Percentiles rank a stretch among this genome's conserved stretches.
Conservation (phyloP, 2,329 filamentous ascomycete species). For the Fusarium redolens region DNA sequence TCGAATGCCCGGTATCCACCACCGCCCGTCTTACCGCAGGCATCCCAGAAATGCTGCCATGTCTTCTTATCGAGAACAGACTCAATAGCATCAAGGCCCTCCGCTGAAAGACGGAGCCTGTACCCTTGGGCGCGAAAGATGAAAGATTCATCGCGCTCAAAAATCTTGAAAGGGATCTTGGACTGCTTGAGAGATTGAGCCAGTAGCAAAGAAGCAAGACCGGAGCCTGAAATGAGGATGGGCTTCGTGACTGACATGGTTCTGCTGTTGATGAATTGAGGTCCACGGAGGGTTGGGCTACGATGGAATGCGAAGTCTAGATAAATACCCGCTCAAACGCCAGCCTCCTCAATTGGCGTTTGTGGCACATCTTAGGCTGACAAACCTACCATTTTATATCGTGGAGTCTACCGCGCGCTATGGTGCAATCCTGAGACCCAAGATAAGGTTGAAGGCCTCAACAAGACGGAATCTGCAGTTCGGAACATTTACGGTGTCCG, state of each 20-base stretch:
- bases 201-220: conserved; percentile 57
- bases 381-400: not conserved
- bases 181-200: conserved; percentile 56
- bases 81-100: conserved; percentile 71
- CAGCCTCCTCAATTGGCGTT: not conserved
- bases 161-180: conserved; percentile 64
- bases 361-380: not conserved
- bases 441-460: not conserved
- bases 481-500: not conserved
- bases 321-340: not conserved
- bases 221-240: conserved; percentile 58
- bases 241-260: conserved; percentile 44
- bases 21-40: conserved; percentile 70
- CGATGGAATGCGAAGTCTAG: not conserved
- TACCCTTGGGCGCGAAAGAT: conserved; percentile 72
- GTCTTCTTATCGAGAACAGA: conserved; percentile 61
- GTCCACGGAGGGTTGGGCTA: not conserved
- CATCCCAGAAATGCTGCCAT: conserved; percentile 68
- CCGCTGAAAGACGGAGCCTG: conserved; percentile 65
- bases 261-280: not conserved
- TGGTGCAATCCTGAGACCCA: not conserved
- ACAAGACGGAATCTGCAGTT: not conserved
- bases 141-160: conserved; percentile 64
- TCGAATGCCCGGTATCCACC: conserved; percentile 62
- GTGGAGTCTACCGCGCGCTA: not conserved